Base-by-base conservation (phyloP, 768 basidiomycete genomes). In the Phylloporus scabripes region DNA sequence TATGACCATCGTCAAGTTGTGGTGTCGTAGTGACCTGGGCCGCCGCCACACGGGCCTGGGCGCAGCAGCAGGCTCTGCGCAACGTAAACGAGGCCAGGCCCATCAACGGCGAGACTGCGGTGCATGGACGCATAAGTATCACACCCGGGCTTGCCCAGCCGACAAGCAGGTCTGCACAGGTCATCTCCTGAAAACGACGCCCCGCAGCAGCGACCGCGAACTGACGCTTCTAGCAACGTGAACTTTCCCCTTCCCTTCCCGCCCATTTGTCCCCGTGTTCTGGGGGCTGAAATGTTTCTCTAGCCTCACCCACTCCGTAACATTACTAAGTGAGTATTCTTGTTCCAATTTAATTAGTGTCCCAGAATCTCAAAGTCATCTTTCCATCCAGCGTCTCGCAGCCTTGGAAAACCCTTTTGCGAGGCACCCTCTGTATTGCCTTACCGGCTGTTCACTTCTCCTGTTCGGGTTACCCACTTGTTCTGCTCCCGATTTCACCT, bases 211-310 rank as follows among this genome's bases (percentile, higher is more conserved):
- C 55, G 37, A 23, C 41, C 11, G 28, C 11, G 41, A 46, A 21
- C 37, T 38, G 5, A 21, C 37, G 0, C 4, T 8, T 20, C 36
- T 20, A 34, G 17, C 36, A 18, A 37, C 20, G 37, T 38, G 37
- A 21, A 21, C 20, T 24, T 15, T 9, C 9, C 37, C 23, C 40
- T n/a, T 41, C 23, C 9, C 40, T 32, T 32, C 31, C 37, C 20
- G 17, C 11, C 6, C 23, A 24, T 14, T 60, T 9, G 45, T 56
- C 53, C 56, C 41, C 7, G 37, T 14, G 9, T 43, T 34, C 36
- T 24, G 38, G 44, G 48, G 20, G 38, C 40, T 40, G 24, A 43
- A 51, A 64, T 64, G 61, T 50, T 45, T 40, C 36, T 52, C 45
- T 63, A 62, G 63, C 46, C 51, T 40, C 45, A n/a, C 37, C 53